Base-by-base conservation (phyloP, 139 green algal genomes). In the Cymbomonas tetramitiformis region DNA sequence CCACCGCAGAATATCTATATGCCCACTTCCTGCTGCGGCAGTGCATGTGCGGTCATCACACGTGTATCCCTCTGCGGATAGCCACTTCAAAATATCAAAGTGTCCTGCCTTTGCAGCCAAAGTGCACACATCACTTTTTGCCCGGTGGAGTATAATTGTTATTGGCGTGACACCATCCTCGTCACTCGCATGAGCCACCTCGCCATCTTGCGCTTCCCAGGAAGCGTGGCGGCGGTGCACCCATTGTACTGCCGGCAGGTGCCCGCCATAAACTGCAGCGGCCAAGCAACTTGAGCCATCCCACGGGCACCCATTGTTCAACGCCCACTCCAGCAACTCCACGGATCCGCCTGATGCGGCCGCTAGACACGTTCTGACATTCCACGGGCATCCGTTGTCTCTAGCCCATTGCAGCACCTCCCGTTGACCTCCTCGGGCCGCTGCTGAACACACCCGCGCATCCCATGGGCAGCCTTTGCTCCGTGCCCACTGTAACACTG, bases 1-100 rank as follows among this genome's bases (percentile, higher is more conserved):
- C 38, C 39, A 62, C 9, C 43, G 40, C 2, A 62, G 21, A 26
- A 53, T 30, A 4, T 62, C 38, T 6, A 62, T 26, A 28, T 62
- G 39, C 4, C 55, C 55, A 29, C 39, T 41, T 3, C 28, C 38
- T 8, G 26, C 26, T 12, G 55, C 55, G 3, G 31, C 30, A 19
- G 19, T 19, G 6, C 19, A 25, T 15, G 51, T 59, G 19, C 51
- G 30, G 19, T 59, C 30, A 33, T 59, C 28, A 6, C 31, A 46
- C 4, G 30, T 6, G 28, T 19, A 46, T n/a, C 51, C 31, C 21
- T 29, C 7, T 10, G 7, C 10, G n/a, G 25, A 18, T 5, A 56
- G 29, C 34, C 25, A 32, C 47, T 56, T 56, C 47, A 56, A 32
- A 18, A 24, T 24, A 18, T 56, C 24, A 8, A 56, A 28, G 47